Evolutionary conservation across 2,329 filamentous ascomycete genomes (phyloP), one percentile per base, ranked within the genome.

Genomic region (Fusarium penzigii): DNA sequence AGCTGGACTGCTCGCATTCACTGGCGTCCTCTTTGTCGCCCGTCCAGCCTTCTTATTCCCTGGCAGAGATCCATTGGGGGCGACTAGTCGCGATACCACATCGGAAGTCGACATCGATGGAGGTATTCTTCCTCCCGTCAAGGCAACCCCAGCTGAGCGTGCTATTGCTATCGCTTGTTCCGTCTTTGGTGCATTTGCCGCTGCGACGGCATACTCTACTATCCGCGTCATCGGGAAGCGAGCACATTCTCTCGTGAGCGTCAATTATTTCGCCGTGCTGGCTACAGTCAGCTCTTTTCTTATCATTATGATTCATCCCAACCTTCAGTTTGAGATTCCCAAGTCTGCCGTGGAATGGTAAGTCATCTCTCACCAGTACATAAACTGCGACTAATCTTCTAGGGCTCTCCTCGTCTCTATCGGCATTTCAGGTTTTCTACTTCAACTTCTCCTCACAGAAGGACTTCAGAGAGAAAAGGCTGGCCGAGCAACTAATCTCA

Each of bases 391-490:
- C 61, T 1, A 60, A 12, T 0, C 17, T 60, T 87, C 1, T 3
- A 67, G 88, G 44, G 73, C 83, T 40, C 69, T 93, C 13, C 59
- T 85, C 1, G 81, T 84, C 32, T 74, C 72, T 1, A 75, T 94
- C 10, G 88, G 88, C 0, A 65, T 85, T 0, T 88, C 85, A 34
- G 90, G 89, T 0, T 92, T 93, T 62, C 64, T 88, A n/a, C 83
- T 92, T 72, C 90, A 93, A 75, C 88, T 90, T 49, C 76, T 92
- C 7, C 73, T 93, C 1, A 91, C 90, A 0, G 85, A 86, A 9
- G 89, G 88, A 0, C 69, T 94, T 34, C 74, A 88, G 48, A 82
- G 89, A 58, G 87, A 90, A 55, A 89, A 88, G 47, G 67, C 66
- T 4, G 67, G 67, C 1, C 52, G 67, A 34, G 67, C 67, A 10